These are phyloP conservation scores for Coprinopsis strossmayeri DNA, from an alignment of 768 basidiomycete species.

Conservation along the genomic window DNA sequence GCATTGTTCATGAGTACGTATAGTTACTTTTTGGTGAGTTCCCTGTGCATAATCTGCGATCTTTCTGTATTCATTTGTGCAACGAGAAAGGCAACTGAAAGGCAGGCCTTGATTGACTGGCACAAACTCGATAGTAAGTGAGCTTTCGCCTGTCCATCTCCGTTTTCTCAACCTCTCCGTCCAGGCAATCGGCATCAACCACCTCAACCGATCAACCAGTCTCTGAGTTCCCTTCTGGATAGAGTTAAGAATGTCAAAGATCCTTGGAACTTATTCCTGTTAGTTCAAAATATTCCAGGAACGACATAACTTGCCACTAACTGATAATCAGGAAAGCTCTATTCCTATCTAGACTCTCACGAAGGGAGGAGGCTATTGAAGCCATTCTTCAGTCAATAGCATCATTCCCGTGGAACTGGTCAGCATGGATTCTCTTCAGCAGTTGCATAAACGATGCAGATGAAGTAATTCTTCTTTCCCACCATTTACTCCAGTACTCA, in stretches of 20 bases:
- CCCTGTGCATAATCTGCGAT: background rate
- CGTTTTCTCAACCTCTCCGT: too few species aligned
- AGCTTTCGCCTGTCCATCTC: background rate
- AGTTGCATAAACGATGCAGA: conserved; percentile 77
- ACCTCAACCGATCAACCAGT: conserved; percentile 55
- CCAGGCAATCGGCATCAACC: conserved; percentile 73
- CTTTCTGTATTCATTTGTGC: conserved; percentile 4
- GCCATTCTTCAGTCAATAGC: conserved; percentile 67
- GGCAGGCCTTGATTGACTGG: conserved; percentile 77
- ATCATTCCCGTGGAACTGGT: conserved; percentile 91
- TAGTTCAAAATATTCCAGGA: conserved; percentile 19
- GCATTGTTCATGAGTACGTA: conserved; percentile 76
- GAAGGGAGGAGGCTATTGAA: conserved; percentile 85
- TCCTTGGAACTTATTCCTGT: conserved; percentile 86
- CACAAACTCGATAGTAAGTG: conserved; percentile 71
- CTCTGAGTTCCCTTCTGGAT: conserved; percentile 51
- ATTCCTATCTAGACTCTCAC: conserved; percentile 70
- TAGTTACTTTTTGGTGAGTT: conserved; percentile 77
- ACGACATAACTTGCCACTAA: conserved; percentile 7
- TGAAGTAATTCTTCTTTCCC: conserved; percentile 47
- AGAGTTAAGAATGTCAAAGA: conserved; percentile 54
- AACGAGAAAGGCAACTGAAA: conserved; percentile 66
- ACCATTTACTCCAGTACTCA: background rate
- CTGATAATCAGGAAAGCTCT: conserved; percentile 60
- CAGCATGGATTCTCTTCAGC: conserved; percentile 79